phyloP scores from a whole-genome alignment of 768 basidiomycete species.

The Galerina marginata region DNA sequence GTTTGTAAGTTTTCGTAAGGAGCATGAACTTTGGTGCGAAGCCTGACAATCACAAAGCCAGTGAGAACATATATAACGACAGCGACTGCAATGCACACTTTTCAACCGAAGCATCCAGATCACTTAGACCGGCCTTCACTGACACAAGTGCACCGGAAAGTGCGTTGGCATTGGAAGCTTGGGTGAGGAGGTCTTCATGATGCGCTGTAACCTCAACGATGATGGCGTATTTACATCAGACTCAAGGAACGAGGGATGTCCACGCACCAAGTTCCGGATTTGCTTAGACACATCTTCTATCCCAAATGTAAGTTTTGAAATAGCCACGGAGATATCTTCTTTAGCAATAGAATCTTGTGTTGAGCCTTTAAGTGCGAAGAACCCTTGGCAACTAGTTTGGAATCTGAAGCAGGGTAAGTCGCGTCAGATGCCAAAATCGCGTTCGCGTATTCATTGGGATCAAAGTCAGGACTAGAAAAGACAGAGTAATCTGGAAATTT shows the following conservation, averaged over 20 bases:
- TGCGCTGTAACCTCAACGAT: slow-evolving; percentile 73
- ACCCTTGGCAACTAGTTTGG: slow-evolving; percentile 37
- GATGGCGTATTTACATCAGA: slow-evolving; percentile 15
- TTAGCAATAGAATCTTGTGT: slow-evolving; percentile 62
- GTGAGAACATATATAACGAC: slow-evolving; percentile 8
- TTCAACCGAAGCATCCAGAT: slow-evolving; percentile 77
- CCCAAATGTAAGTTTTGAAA: slow-evolving; percentile 84
- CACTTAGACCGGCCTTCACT: slow-evolving; percentile 71
- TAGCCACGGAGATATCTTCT: slow-evolving; percentile 89
- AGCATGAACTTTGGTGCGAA: slow-evolving; percentile 83
- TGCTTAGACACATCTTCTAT: slow-evolving; percentile 94
- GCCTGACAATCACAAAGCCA: slow-evolving; percentile 46
- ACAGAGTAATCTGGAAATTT: slow-evolving; percentile 65
- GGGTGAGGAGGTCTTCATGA: slow-evolving; percentile 81
- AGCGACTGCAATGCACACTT: slow-evolving; percentile 52
- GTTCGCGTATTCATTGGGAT: slow-evolving; percentile 91
- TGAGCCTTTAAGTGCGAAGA: slow-evolving; percentile 36
- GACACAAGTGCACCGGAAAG: slow-evolving; percentile 72
- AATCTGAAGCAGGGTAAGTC: slow-evolving; percentile 57
- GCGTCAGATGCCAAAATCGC: slow-evolving; percentile 82
- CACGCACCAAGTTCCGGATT: slow-evolving; percentile 79
- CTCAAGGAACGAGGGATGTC: slow-evolving; percentile 1
- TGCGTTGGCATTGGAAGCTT: slow-evolving; percentile 77
- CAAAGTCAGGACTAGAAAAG: slow-evolving; percentile 78
- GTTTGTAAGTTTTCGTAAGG: slow-evolving; percentile 80